Evolutionary conservation across 768 basidiomycete genomes (phyloP).

Genomic region (Mycena metata): DNA sequence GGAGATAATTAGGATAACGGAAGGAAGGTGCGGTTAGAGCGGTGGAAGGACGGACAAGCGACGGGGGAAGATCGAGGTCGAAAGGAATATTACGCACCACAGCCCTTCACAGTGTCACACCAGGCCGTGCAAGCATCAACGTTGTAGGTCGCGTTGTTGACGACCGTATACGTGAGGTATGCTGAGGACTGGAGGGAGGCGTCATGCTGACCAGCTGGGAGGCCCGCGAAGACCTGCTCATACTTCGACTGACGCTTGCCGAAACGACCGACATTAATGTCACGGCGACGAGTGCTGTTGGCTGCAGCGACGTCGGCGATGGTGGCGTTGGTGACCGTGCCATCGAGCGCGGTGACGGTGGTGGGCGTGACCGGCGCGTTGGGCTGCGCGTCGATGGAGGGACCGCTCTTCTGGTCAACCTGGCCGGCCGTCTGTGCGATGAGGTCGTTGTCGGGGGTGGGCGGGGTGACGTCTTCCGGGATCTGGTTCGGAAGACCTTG

Average conservation of each 20-base stretch:
- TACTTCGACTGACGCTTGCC: conserved; percentile 41
- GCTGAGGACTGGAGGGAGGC: conserved; percentile 63
- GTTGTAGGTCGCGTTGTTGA: conserved; percentile 61
- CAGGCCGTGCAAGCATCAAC: conserved; percentile 58
- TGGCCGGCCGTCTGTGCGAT: conserved; percentile 30
- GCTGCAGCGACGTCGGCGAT: conserved; percentile 33
- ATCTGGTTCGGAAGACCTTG: conserved; percentile 37
- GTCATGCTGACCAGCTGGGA: conserved; percentile 50
- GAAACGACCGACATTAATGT: conserved; percentile 13
- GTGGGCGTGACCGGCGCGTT: conserved; percentile 40
- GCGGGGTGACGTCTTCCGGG: conserved; percentile 38
- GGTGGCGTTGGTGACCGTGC: conserved; percentile 47
- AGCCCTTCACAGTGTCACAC: conserved; percentile 53
- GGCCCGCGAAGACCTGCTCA: conserved; percentile 55
- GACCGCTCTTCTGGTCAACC: conserved; percentile 36
- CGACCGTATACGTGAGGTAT: conserved; percentile 62
- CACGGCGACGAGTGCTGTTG: conserved; percentile 23
- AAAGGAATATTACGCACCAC: conserved; percentile 52
- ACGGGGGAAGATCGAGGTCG: too few species aligned
- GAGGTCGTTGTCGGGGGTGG: conserved; percentile 30
- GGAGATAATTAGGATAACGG: neutral
- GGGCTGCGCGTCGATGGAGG: conserved; percentile 27
- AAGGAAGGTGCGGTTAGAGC: neutral
- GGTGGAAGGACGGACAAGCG: neutral
- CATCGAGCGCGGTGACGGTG: conserved; percentile 60